Base-by-base conservation (phyloP, 2,329 filamentous ascomycete genomes). In the Colletotrichum filicis region DNA sequence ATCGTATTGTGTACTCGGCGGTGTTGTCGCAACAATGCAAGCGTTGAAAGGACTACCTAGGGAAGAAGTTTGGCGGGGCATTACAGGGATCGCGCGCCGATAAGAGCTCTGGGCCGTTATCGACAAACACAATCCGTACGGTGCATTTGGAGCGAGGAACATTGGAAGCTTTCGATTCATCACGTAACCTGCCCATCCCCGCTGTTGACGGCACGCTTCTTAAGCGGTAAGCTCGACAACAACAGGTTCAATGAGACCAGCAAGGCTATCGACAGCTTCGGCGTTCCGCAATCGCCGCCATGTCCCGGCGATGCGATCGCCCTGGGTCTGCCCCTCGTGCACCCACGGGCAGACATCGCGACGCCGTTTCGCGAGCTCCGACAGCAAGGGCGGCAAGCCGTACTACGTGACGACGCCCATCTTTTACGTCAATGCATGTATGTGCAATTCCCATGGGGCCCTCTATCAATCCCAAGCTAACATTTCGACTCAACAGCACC, bases 381-480 rank as follows among this genome's bases (percentile, higher is more conserved):
- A 55, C 58, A 61, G 60, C 37, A 72, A 66, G 32, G 12, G 52
- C 24, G 53, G 74, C 74, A 98, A 98, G 85, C 95, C 96, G 9
- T 98, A 93, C 86, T 99, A 98, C 86, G 88, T 98, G 79, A 98
- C 97, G 5, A 97, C 95, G 9, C 97, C 97, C 2, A 99, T 99
- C 71, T 99, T 98, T 86, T 99, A 99, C 83, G 97, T 99, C 85
- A 99, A 99, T 89, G 94, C 95, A 68, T 92, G 94, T 95, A 85
- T 11, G 30, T 32, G 30, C 30, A 30, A 30, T 32, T 32, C 8
- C 30, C 8, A 32, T 32, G 30, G 30, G 30, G 8, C 8, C 8
- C 8, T 32, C 8, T 32, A 32, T 32, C 30, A 32, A 9, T 9
- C 30, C 30, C 30, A 35, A 35, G 66, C 77, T 79, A 74, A 80